These are phyloP conservation scores for Geotrichum restrictum DNA, from an alignment of 1,139 yeast species.

Conservation along the genomic window DNA sequence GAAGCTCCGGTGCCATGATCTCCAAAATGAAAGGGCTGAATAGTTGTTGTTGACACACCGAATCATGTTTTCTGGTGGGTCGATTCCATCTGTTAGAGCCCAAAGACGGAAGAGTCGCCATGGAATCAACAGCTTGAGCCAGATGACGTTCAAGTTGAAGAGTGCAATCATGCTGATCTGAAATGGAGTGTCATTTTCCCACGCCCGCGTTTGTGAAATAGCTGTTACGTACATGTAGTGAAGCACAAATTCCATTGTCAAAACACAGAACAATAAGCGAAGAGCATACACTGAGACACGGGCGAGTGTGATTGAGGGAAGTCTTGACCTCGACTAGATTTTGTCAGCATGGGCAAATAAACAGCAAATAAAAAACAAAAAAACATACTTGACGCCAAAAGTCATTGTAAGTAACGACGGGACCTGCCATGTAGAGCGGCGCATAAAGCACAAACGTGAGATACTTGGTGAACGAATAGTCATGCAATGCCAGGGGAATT, in stretches of 20 bases:
- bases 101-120: conserved; percentile 95
- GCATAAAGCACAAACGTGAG: conserved; percentile 76
- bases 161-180: conserved; percentile 93
- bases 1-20: conserved; percentile 96
- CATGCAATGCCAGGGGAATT: conserved; percentile 56
- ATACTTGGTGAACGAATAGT: conserved; percentile 61
- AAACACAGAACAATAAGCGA: conserved; percentile 65
- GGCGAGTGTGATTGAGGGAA: conserved; percentile 51
- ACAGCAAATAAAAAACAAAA: conserved; percentile 38
- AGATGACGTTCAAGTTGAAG: conserved; percentile 82
- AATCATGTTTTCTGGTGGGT: conserved; percentile 97
- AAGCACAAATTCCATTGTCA: conserved; percentile 82
- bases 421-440: conserved; percentile 93
- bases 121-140: conserved; percentile 87
- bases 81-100: conserved; percentile 86
- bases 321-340: conserved; percentile 34
- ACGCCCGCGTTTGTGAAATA: conserved; percentile 80
- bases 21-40: conserved; percentile 91
- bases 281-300: conserved; percentile 60
- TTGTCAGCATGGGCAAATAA: neutral
- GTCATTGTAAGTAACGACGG: conserved; percentile 88
- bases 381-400: conserved; percentile 61
- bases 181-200: conserved; percentile 86
- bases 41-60: conserved; percentile 93
- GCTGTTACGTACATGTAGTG: conserved; percentile 93